Conservation (phyloP, 768 basidiomycete species). For the Panellus pusillus region DNA sequence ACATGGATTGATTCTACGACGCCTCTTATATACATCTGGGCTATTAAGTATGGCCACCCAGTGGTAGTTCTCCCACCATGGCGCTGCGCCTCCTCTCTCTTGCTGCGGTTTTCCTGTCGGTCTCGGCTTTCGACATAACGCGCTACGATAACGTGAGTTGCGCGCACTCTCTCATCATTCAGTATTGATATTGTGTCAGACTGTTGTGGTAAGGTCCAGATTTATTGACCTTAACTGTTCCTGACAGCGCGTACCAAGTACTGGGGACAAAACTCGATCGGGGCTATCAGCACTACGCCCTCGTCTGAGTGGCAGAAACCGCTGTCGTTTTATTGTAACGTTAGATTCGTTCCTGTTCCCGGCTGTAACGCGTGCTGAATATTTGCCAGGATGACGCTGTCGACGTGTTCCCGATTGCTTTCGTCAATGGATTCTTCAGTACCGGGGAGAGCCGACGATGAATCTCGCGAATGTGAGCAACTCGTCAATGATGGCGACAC, state of each 20-base stretch:
- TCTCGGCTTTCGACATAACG: conserved; percentile 51
- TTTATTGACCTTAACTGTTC: not conserved
- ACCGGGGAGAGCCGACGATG: conserved; percentile 61
- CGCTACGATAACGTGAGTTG: conserved; percentile 61
- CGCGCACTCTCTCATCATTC: conserved; percentile 5
- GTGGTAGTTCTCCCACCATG: conserved; percentile 9
- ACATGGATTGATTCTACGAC: conserved; percentile 11
- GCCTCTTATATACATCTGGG: not conserved
- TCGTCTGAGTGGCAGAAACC: conserved; percentile 59
- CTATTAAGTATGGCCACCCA: not conserved
- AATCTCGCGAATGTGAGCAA: conserved; percentile 65
- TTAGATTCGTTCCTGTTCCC: conserved; percentile 24
- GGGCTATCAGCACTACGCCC: conserved; percentile 49
- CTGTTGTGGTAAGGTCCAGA: conserved; percentile 48
- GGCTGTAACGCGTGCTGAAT: not conserved
- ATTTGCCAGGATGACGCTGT: conserved; percentile 56
- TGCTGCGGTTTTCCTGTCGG: conserved; percentile 19
- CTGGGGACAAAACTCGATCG: conserved; percentile 78
- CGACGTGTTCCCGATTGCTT: conserved; percentile 70
- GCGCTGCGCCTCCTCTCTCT: conserved; percentile 17
- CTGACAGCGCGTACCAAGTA: conserved; percentile 41
- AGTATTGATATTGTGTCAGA: conserved; percentile 31
- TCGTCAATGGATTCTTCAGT: conserved; percentile 65
- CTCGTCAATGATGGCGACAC: not conserved
- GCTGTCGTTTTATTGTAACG: conserved; percentile 65